Conservation (phyloP, 208 protist species). For the Angomonas desouzai region DNA sequence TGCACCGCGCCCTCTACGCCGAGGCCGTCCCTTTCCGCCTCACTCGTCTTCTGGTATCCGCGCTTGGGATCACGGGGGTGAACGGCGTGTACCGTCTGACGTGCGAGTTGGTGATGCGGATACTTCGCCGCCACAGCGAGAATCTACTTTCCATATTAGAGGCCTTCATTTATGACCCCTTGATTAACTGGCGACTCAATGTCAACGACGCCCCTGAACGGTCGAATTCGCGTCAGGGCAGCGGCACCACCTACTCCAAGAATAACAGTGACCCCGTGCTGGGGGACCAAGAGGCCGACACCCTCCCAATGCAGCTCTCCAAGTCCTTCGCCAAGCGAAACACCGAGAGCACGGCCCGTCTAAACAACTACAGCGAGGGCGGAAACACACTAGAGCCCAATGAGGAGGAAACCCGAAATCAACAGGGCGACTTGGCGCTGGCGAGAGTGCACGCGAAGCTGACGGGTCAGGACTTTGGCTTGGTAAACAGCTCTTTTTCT, state of each 20-base stretch:
- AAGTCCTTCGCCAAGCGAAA: constrained; percentile 53
- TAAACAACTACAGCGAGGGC: neutral
- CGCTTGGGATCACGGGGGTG: constrained; percentile 98
- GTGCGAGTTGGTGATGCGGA: constrained; percentile 97
- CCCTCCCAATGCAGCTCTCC: constrained; percentile 61
- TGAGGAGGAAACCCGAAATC: constrained; percentile 77
- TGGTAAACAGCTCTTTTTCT: constrained; percentile 61
- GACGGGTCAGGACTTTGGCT: constrained; percentile 82
- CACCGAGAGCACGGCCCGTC: constrained; percentile 2
- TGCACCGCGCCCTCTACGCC: constrained; percentile 97
- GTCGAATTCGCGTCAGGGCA: constrained; percentile 6
- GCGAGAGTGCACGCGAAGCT: constrained; percentile 85
- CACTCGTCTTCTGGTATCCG: constrained; percentile 98
- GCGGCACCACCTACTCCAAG: constrained; percentile 10
- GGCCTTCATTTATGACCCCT: constrained; percentile 99
- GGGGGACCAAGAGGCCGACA: constrained; percentile 21
- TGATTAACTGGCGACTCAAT: constrained; percentile 99
- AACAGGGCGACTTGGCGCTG: constrained; percentile 79
- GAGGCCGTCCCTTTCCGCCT: constrained; percentile 99
- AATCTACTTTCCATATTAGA: constrained; percentile 99
- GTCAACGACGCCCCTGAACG: constrained; percentile 30
- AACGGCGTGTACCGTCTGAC: constrained; percentile 98
- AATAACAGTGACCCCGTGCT: constrained; percentile 18
- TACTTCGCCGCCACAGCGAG: constrained; percentile 98
- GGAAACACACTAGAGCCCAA: constrained; percentile 17